These are phyloP conservation scores for Cornus controversa DNA, from an alignment of 148 eudicot species.

Conservation along the genomic window DNA sequence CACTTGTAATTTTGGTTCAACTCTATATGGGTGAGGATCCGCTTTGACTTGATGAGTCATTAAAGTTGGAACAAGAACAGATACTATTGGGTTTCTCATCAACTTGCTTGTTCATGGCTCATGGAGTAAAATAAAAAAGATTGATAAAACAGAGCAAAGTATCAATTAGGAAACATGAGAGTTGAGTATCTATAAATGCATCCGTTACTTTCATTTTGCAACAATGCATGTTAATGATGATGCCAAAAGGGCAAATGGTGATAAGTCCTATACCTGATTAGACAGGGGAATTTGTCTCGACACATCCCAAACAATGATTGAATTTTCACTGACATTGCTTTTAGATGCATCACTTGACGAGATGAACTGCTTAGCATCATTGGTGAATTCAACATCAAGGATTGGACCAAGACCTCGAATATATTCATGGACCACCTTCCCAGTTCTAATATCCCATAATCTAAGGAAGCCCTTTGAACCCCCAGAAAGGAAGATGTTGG, in stretches of 20 bases:
- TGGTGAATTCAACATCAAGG: slow-evolving; percentile 81
- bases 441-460: slow-evolving; percentile 80
- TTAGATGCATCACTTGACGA: slow-evolving; percentile 84
- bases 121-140: no score
- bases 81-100: no score
- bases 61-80: no score
- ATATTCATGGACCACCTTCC: slow-evolving; percentile 64
- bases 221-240: slow-evolving; percentile 1
- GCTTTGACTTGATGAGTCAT: no score
- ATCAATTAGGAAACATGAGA: no score
- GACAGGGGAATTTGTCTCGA: slow-evolving; percentile 79
- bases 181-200: no score
- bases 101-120: no score
- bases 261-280: slow-evolving; percentile 63
- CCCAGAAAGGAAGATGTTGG: slow-evolving; percentile 78
- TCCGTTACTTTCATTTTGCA: neutral
- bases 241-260: neutral
- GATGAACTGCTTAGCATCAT: slow-evolving; percentile 61
- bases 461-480: slow-evolving; percentile 77
- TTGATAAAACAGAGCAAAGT: no score
- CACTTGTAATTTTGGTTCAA: no score
- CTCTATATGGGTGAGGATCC: no score
- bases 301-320: slow-evolving; percentile 87
- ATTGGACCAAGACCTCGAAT: slow-evolving; percentile 62
- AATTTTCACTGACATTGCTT: slow-evolving; percentile 80